Evolutionary conservation across 768 basidiomycete species (phyloP).

Genomic region (Lenzites betulinus): DNA sequence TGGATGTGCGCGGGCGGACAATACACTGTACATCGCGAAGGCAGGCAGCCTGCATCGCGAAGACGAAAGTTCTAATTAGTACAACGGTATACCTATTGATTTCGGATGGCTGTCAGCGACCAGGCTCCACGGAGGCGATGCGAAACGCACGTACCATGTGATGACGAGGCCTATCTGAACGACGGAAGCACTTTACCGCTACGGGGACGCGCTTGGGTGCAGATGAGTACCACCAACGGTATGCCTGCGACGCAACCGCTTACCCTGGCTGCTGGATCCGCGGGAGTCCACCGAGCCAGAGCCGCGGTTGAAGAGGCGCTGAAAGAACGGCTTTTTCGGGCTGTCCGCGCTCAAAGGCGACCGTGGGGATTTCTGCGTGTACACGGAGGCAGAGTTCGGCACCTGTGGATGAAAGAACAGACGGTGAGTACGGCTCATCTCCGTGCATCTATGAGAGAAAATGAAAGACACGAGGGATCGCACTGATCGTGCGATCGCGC

Average conservation of each 20-base stretch:
- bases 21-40: not conserved
- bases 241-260: constrained; percentile 24
- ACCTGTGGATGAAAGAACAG: constrained; percentile 28
- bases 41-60: not conserved
- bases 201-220: constrained; percentile 16
- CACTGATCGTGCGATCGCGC: constrained; percentile 15
- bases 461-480: constrained; percentile 15
- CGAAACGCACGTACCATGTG: not conserved
- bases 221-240: constrained; percentile 23
- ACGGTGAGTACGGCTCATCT: constrained; percentile 15
- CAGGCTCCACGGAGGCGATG: not conserved
- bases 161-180: constrained; percentile 6
- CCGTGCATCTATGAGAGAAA: constrained; percentile 6
- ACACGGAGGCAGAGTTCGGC: constrained; percentile 51
- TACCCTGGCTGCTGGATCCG: constrained; percentile 25
- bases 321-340: constrained; percentile 60
- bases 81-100: not conserved
- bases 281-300: constrained; percentile 26
- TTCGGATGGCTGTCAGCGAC: not conserved
- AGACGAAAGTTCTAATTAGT: not conserved
- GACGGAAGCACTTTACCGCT: constrained; percentile 12
- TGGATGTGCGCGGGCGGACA: not conserved
- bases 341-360: constrained; percentile 39
- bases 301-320: constrained; percentile 51
- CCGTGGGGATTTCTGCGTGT: constrained; percentile 58